Evolutionary conservation across 2,329 filamentous ascomycete genomes (phyloP), one percentile per base, ranked within the genome.

Genomic region (Botryotinia calthae): DNA sequence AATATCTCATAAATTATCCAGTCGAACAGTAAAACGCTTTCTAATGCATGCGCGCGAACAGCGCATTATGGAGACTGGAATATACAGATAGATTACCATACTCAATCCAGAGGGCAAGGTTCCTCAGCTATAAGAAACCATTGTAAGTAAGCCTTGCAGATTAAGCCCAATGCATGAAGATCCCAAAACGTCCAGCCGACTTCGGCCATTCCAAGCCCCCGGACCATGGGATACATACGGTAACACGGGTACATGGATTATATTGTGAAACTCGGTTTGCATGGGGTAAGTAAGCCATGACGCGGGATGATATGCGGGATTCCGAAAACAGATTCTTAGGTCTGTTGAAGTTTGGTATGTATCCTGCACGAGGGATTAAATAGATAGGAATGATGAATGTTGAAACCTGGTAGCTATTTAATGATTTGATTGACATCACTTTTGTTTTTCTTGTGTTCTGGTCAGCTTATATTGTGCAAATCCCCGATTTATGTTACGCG

Each of bases 271-370:
- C 46, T 54, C 12, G 48, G 5, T 54, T 54, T 42, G 64, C 34
- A 67, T 54, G 64, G 64, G 46, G 64, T 51, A 10, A 56, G 18
- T 54, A 28, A 67, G 64, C 34, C 48, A 67, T 56, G 25, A 34
- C 25, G n/a, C 25, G 22, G 64, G 34, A 42, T 67, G 31, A 18
- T 12, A 51, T 66, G 63, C 44, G 31, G 31, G 64, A 18, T 54
- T 42, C 31, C 64, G 22, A 4, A 56, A 28, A 31, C 16, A 51
- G 63, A 40, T 8, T 34, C 7, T n/a, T 66, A n/a, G 44, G 44
- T 4, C 6, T 9, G n/a, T 6, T 51, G 46, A 28, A 66, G 46
- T 54, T 25, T 51, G 46, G 44, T 54, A 37, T 3, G 22, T 54
- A 42, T 67, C n/a, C 34, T 67, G 64, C 64, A 67, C 64, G 18